A percentile compares a stretch with the other conserved stretches of the same genome.
These are phyloP conservation scores for Dothistroma pini DNA, from an alignment of 2,329 filamentous ascomycete species.

Conservation along the genomic window DNA sequence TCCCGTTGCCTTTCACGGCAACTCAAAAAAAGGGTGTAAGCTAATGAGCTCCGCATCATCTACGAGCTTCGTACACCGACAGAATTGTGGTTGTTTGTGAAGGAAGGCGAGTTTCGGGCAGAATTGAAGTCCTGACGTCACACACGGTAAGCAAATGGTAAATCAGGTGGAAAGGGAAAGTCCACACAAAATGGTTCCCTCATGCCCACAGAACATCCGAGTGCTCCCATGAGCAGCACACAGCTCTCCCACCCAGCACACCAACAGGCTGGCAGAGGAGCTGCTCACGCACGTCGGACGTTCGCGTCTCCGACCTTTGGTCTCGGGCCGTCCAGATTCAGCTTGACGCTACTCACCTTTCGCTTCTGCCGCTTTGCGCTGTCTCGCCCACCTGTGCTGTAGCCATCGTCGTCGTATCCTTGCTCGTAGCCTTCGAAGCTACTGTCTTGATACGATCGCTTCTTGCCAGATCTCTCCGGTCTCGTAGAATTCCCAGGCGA, in stretches of 20 bases:
- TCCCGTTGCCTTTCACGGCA: not conserved
- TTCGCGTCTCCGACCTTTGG: not conserved
- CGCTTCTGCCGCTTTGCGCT: slow-evolving; percentile 31
- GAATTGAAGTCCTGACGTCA: not conserved
- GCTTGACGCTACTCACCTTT: slow-evolving; percentile 21
- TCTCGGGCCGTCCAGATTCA: not conserved
- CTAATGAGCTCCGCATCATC: not conserved
- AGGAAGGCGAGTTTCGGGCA: not conserved
- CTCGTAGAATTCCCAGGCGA: slow-evolving; percentile 47
- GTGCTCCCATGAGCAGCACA: not conserved
- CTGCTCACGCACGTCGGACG: not conserved
- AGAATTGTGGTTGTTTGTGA: not conserved
- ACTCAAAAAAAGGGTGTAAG: not conserved
- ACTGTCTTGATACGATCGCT: slow-evolving; percentile 70
- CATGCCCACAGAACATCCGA: not conserved
- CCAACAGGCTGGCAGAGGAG: not conserved
- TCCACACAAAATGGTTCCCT: not conserved
- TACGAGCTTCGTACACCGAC: not conserved
- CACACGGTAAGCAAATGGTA: not conserved
- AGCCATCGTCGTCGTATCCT: slow-evolving; percentile 64
- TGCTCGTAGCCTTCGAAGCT: slow-evolving; percentile 74
- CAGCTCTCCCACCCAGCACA: not conserved
- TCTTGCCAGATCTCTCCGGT: slow-evolving; percentile 65
- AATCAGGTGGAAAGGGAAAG: not conserved
- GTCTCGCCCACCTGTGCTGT: slow-evolving; percentile 62